Percentiles rank a stretch among this genome's conserved stretches.
phyloP scores from a whole-genome alignment of 352 stramenopile species.

The Pythium phragmitis region DNA sequence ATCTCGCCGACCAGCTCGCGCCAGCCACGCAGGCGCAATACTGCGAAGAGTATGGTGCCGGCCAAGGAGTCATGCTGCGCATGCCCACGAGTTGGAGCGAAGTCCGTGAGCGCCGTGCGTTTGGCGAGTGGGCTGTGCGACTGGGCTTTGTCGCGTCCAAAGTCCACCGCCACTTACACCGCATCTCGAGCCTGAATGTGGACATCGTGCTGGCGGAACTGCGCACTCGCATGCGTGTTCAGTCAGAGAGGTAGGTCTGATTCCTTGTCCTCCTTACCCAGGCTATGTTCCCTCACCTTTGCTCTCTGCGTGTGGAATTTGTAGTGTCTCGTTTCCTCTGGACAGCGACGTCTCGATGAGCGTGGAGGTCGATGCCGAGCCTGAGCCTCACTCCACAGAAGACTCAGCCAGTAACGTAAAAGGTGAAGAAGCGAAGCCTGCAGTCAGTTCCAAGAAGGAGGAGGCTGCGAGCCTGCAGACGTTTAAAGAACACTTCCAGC shows the following conservation, averaged over 20 bases:
- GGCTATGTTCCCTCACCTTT: neutral
- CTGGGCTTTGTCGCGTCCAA: constrained; percentile 53
- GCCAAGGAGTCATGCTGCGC: constrained; percentile 60
- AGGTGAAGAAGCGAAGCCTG: neutral
- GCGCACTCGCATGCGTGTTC: constrained; percentile 26
- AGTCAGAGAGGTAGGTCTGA: constrained; percentile 11
- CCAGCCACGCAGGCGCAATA: constrained; percentile 44
- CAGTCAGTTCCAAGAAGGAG: constrained; percentile 17
- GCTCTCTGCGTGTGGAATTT: neutral
- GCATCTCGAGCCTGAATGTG: constrained; percentile 57
- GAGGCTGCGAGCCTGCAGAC: constrained; percentile 29
- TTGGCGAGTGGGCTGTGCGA: constrained; percentile 42
- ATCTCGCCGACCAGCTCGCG: constrained; percentile 53
- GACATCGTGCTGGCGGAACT: constrained; percentile 60
- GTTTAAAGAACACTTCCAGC: constrained; percentile 53
- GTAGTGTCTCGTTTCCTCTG: neutral
- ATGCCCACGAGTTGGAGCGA: constrained; percentile 37
- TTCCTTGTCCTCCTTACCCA: neutral
- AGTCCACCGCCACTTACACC: constrained; percentile 36
- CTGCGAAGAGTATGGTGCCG: constrained; percentile 47
- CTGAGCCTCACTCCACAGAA: neutral
- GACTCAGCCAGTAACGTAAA: neutral
- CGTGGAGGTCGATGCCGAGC: constrained; percentile 12
- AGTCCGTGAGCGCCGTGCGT: constrained; percentile 31
- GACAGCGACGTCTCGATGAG: constrained; percentile 18